phyloP scores from a whole-genome alignment of 2,329 filamentous ascomycete genomes.

The Fusarium avenaceum region DNA sequence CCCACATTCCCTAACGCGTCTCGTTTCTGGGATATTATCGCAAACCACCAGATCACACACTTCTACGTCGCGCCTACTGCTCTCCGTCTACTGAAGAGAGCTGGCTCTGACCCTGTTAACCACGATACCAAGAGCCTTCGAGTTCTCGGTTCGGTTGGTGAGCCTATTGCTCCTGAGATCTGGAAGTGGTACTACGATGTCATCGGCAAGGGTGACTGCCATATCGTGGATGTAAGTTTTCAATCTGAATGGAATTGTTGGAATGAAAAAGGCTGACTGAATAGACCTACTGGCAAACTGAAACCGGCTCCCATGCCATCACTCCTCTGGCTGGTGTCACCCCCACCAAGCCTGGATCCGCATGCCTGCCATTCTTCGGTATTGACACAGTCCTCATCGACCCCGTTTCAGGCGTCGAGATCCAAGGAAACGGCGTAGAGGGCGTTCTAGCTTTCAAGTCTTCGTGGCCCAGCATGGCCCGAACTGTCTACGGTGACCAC shows the following conservation, averaged over 20 bases:
- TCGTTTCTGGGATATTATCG: slow-evolving; percentile 95
- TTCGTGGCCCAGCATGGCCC: slow-evolving; percentile 95
- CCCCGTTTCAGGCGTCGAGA: slow-evolving; percentile 88
- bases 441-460: slow-evolving; percentile 95
- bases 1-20: slow-evolving; percentile 94
- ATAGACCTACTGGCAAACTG: slow-evolving; percentile 98
- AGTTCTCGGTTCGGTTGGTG: slow-evolving; percentile 90
- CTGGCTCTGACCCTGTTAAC: slow-evolving; percentile 82
- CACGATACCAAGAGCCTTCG: slow-evolving; percentile 85
- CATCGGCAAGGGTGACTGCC: slow-evolving; percentile 88
- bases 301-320: slow-evolving; percentile 94
- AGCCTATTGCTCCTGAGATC: slow-evolving; percentile 95
- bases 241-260: accelerated
- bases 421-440: slow-evolving; percentile 91
- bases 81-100: slow-evolving; percentile 88
- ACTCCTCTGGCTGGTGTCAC: slow-evolving; percentile 90
- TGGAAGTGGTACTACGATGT: slow-evolving; percentile 98
- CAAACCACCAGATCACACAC: slow-evolving; percentile 89
- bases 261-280: background rate
- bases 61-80: slow-evolving; percentile 97
- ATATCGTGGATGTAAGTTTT: slow-evolving; percentile 84
- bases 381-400: slow-evolving; percentile 95
- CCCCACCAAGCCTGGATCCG: slow-evolving; percentile 92
- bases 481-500: slow-evolving; percentile 95
- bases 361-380: slow-evolving; percentile 96